Base-by-base conservation (phyloP, 1,284 basidiomycete genomes). In the Psilocybe mexicana region DNA sequence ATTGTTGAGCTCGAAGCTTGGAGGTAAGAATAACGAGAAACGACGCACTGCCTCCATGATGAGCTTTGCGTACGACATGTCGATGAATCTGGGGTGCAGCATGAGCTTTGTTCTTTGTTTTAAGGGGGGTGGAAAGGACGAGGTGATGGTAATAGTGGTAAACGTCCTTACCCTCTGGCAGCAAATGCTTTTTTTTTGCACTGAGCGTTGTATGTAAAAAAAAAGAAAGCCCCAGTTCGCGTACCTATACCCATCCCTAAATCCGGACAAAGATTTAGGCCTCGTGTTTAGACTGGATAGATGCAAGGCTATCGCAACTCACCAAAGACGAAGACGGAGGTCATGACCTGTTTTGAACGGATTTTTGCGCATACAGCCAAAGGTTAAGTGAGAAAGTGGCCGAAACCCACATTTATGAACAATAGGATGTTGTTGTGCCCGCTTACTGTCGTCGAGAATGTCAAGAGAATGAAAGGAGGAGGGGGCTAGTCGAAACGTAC, bases 321-420 rank as follows among this genome's bases (percentile, higher is more conserved):
- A 69, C 66, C 54, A 35, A 62, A 64, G 10, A 65, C 63, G 35
- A 65, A 65, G 6, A 66, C 7, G 1, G 66, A 63, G 5, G 60
- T 54, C 7, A 51, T 35, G 23, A 61, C 52, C 67, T 68, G 36
- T 6, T 30, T 12, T 18, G 18, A 7, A 18, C 18, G 18, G 8
- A 18, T 18, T 18, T 18, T 40, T 6, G 14, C 6, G 14, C 25
- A 4, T 23, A 10, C 26, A 43, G 11, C 6, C 38, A 28, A 43
- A 2, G 7, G 11, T 52, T 18, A 24, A 6, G 10, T 5, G 42
- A 14, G 26, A 26, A 24, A 10, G 35, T 24, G 46, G 35, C 5
- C 5, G 40, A 12, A 12, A 60, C 64, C 42, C 52, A 69, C 67
- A 40, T 66, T 65, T 14, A 55, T 18, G 8, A 60, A 45, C 14